Base-by-base conservation (phyloP, 345 rosid genomes). In the Salix dunnii region DNA sequence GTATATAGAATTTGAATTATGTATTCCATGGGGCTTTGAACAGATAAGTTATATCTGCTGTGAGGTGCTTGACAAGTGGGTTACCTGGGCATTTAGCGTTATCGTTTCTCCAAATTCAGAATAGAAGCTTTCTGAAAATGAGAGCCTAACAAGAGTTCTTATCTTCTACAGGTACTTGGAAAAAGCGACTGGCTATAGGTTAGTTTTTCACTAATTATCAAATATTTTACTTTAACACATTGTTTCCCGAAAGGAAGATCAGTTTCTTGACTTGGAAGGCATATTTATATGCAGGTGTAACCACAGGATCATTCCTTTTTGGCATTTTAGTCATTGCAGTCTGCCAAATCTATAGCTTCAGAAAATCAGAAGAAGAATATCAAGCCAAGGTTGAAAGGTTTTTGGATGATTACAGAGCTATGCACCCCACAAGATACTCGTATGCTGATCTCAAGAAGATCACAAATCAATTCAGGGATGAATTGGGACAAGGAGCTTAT, bases 371-470 rank as follows among this genome's bases (percentile, higher is more conserved):
- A 43, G 46, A 70, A 20, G 60, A 72, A 38, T 55, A 72, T 72
- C 66, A 58, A 55, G 75, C 25, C 23, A 58, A 40, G 67, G 25
- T 72, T 58, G 51, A 72, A 28, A 72, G 36, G 67, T 72, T 72
- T 60, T n/a, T 72, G 51, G 67, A 72, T 65, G 75, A 72, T 60
- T 72, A 72, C 67, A 72, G 36, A 27, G 70, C 77, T 64, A 36
- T 64, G 4, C 43, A 64, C 70, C 70, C 77, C 75, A 72, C 75
- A 72, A 72, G 75, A 72, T 72, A 72, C 28, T 55, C 75, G 0
- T 70, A 70, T 14, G 21, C 13, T 28, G 73, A 70, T 70, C 60
- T 70, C 7, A 70, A 70, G 20, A 43, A 35, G 53, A 72, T 72
- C 36, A 72, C 75, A 55, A 11, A 36, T 53, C 75, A 55, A 35